These are phyloP conservation scores for Coemansia sp. DNA, from an alignment of 192 early-diverging fungal genomes.

Conservation along the genomic window DNA sequence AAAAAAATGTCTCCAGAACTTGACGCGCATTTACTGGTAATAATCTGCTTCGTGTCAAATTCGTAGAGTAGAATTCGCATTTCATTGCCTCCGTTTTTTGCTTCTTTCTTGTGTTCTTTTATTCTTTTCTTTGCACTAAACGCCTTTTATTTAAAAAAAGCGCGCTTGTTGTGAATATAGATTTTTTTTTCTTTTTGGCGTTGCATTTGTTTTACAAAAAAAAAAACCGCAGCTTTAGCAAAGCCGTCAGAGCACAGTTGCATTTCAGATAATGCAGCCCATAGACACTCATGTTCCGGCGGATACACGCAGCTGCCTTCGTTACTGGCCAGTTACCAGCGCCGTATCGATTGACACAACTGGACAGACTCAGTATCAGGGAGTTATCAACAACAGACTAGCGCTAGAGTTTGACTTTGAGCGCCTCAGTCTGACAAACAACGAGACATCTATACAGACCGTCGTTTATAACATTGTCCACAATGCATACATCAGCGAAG, in stretches of 20 bases:
- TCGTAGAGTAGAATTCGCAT: too few species aligned
- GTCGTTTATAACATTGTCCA: conserved; percentile 21
- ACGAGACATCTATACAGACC: background rate
- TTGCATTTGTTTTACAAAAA: too few species aligned
- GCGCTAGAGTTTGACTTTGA: conserved; percentile 26
- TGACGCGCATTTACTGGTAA: background rate
- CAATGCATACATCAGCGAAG: conserved; percentile 24
- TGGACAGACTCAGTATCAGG: conserved; percentile 30
- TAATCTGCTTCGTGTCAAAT: too few species aligned
- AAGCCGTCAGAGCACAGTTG: background rate
- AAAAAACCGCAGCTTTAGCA: too few species aligned
- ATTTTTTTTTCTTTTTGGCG: too few species aligned
- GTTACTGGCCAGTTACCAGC: conserved; percentile 38
- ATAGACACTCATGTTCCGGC: conserved; percentile 33
- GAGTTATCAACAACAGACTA: conserved; percentile 15
- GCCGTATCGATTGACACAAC: conserved; percentile 22
- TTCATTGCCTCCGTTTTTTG: too few species aligned
- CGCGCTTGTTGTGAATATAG: too few species aligned
- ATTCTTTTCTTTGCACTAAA: background rate
- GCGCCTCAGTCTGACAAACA: conserved; percentile 16
- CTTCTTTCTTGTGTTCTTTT: too few species aligned
- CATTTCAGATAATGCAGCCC: conserved; percentile 25
- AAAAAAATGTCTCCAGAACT: background rate
- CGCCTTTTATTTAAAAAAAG: too few species aligned
- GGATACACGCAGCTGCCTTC: conserved; percentile 40